These are phyloP conservation scores for Chlorociboria aeruginascens DNA, from an alignment of 495 filamentous ascomycete genomes.

Conservation along the genomic window DNA sequence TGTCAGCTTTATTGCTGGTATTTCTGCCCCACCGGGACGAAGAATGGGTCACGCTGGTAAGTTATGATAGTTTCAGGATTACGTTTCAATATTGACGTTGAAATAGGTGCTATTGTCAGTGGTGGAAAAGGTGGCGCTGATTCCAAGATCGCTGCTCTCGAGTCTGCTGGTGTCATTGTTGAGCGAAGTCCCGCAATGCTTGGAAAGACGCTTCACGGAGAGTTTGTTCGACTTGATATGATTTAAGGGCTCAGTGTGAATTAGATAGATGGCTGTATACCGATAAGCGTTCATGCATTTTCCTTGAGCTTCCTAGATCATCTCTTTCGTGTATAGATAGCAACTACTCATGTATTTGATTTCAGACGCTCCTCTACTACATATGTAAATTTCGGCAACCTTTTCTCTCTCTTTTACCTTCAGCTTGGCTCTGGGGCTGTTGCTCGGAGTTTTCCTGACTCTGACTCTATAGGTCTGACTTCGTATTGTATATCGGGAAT, in stretches of 20 bases:
- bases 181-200: conserved; percentile 87
- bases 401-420: too few relatives aligned
- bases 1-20: conserved; percentile 96
- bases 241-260: conserved; percentile 43
- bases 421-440: too few relatives aligned
- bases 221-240: conserved; percentile 93
- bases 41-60: conserved; percentile 94
- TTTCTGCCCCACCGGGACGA: conserved; percentile 88
- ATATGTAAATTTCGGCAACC: too few relatives aligned
- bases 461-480: too few relatives aligned
- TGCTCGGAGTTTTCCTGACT: too few relatives aligned
- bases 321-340: conserved; percentile 22
- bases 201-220: conserved; percentile 82
- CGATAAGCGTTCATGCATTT: conserved; percentile 17
- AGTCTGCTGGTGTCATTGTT: conserved; percentile 87
- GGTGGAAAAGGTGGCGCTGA: conserved; percentile 96
- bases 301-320: conserved; percentile 11
- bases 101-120: conserved; percentile 73
- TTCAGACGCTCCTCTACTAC: background rate
- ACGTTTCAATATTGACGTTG: background rate
- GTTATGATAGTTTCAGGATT: conserved; percentile 15
- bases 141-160: conserved; percentile 91
- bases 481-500: too few relatives aligned
- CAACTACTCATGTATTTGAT: conserved; percentile 4
- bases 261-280: conserved; percentile 14